Evolutionary conservation across 2,329 filamentous ascomycete genomes (phyloP).

Genomic region (Microcyclospora pomicola): DNA sequence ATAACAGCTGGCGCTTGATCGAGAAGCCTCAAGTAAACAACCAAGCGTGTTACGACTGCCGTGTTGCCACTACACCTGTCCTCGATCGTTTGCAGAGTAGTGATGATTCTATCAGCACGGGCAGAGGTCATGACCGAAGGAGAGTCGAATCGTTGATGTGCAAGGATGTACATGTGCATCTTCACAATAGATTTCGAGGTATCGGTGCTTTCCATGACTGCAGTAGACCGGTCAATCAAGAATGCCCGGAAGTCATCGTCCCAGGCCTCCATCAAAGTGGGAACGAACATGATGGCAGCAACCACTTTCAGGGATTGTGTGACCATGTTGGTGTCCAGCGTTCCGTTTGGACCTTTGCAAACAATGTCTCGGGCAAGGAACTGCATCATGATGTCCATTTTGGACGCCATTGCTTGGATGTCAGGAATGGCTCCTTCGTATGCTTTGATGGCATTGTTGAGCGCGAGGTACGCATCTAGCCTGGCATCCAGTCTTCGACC

Average conservation of each 20-base stretch:
- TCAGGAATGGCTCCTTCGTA: constrained; percentile 68
- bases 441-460: constrained; percentile 61
- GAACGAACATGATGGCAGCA: constrained; percentile 61
- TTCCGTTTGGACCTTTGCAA: constrained; percentile 37
- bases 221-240: constrained; percentile 68
- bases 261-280: constrained; percentile 55
- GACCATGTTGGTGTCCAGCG: constrained; percentile 52
- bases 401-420: constrained; percentile 54
- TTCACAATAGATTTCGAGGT: constrained; percentile 66
- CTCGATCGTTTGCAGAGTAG: constrained; percentile 57
- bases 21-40: constrained; percentile 66
- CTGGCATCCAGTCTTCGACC: constrained; percentile 57
- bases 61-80: constrained; percentile 65
- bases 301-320: constrained; percentile 68
- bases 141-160: constrained; percentile 61
- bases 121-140: constrained; percentile 56
- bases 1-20: constrained; percentile 59
- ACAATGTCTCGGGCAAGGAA: constrained; percentile 75
- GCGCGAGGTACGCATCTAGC: constrained; percentile 73
- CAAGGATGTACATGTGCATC: constrained; percentile 66
- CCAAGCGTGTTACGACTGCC: constrained; percentile 60
- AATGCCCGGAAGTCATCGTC: constrained; percentile 67
- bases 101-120: constrained; percentile 56
- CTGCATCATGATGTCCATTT: constrained; percentile 62
- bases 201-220: constrained; percentile 52